Base-by-base conservation (phyloP, 1,284 basidiomycete species). In the Ganoderma sp. region DNA sequence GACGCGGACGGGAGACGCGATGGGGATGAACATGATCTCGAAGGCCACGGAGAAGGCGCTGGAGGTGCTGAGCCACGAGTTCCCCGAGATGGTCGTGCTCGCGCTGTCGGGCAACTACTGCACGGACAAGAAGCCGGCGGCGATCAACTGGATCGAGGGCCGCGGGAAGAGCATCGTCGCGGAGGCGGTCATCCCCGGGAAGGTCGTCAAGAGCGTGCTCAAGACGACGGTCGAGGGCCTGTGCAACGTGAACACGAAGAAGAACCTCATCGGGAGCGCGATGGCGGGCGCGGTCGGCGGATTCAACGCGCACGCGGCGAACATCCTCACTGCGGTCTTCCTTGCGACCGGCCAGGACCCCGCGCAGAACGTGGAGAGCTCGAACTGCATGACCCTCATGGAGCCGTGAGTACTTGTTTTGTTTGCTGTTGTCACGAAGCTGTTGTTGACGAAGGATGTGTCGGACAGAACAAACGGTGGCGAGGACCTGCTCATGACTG, bases 1-100 rank as follows among this genome's bases (percentile, higher is more conserved):
- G 60, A 99, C 96, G 68, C 91, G 87, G 64, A 99, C 98, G 0
- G 98, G 98, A 66, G 98, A 99, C 78, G 98, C 97, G 39, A 99
- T 99, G 97, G 97, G 97, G 42, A 99, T 99, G 98, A 99, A 99
- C 85, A 99, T 99, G 97, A 95, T 96, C 78, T 93, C 91, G 34
- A 97, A 97, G 81, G 96, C 96, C 8, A 96, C 94, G 10, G 98
- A 99, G 83, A 95, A 95, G 81, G 95, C 96, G 25, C 87, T 99
- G 22, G 93, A 93, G 76, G 87, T 86, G 42, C 88, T 99, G 85
- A 86, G 87, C 73, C 84, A 86, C 71, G 82, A 91, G 77, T 99
- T 96, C 85, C 97, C 97, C 4, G 90, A 93, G 67, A 99, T 99
- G 97, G 83, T 90, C 75, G 90, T 97, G n/a, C 86, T 99, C 34